These are phyloP conservation scores for Microdochium bolleyi DNA, from an alignment of 2,329 filamentous ascomycete species.

Conservation along the genomic window DNA sequence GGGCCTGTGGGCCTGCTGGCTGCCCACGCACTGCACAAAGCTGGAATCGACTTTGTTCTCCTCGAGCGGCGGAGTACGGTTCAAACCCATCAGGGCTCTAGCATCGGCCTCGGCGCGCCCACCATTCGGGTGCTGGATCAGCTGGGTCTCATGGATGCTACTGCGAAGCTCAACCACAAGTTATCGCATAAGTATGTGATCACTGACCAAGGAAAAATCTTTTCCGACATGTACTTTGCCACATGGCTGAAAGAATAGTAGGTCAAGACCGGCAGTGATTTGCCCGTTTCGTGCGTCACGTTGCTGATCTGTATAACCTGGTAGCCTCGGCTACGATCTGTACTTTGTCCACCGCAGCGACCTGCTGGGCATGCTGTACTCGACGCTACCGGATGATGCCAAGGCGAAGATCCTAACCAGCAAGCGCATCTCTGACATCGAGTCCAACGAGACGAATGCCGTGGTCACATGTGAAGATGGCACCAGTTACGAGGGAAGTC, in stretches of 20 bases:
- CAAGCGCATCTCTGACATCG: neutral
- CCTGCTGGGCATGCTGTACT: neutral
- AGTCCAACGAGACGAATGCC: neutral
- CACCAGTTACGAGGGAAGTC: neutral
- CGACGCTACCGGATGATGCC: neutral
- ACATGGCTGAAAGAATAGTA: neutral
- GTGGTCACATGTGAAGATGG: neutral
- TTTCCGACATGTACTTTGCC: neutral
- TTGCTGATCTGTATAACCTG: neutral
- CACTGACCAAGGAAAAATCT: slow-evolving; percentile 7
- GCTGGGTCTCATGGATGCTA: neutral
- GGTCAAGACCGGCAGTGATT: neutral
- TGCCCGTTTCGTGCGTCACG: neutral
- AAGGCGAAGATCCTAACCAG: slow-evolving; percentile 1
- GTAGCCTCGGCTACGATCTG: slow-evolving; percentile 15
- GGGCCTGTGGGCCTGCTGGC: slow-evolving; percentile 9
- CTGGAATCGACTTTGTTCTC: slow-evolving; percentile 12
- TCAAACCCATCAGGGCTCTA: slow-evolving; percentile 10
- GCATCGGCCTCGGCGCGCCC: slow-evolving; percentile 6
- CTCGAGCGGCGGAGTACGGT: slow-evolving; percentile 11
- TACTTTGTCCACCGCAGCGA: slow-evolving; percentile 6
- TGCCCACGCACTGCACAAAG: slow-evolving; percentile 10
- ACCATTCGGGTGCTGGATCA: neutral
- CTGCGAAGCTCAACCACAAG: slow-evolving; percentile 7
- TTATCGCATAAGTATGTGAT: neutral